These are phyloP conservation scores for Leishmania amazonensis DNA, from an alignment of 208 protist genomes.

Conservation along the genomic window DNA sequence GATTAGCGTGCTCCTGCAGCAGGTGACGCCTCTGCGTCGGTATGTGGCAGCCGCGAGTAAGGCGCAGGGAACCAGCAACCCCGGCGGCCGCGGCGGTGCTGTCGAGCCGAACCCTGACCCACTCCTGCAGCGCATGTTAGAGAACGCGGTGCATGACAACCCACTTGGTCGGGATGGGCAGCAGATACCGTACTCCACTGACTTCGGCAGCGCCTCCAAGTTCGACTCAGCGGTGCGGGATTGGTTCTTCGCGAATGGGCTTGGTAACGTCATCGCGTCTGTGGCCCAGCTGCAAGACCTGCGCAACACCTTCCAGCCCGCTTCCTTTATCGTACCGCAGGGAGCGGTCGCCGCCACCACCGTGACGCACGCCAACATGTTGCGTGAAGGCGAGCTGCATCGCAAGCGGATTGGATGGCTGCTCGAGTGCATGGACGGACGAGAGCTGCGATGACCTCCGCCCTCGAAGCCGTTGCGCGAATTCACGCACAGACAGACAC, in stretches of 20 bases:
- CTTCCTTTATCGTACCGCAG: slow-evolving; percentile 27
- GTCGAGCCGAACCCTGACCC: slow-evolving; percentile 32
- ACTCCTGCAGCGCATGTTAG: slow-evolving; percentile 67
- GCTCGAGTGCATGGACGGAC: slow-evolving; percentile 35
- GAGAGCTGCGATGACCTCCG: slow-evolving; percentile 13
- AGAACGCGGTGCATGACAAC: slow-evolving; percentile 64
- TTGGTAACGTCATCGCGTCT: slow-evolving; percentile 71
- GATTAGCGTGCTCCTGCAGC: slow-evolving; percentile 86
- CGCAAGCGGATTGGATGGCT: slow-evolving; percentile 31
- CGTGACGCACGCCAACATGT: slow-evolving; percentile 23
- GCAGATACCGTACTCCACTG: slow-evolving; percentile 62
- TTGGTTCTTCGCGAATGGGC: slow-evolving; percentile 81
- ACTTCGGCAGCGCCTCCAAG: slow-evolving; percentile 85
- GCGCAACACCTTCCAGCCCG: slow-evolving; percentile 26
- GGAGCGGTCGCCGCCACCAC: background rate
- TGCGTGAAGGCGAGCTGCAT: slow-evolving; percentile 26
- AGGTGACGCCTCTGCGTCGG: slow-evolving; percentile 74
- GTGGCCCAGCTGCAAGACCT: slow-evolving; percentile 67
- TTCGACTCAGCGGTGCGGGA: slow-evolving; percentile 84
- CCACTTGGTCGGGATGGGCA: slow-evolving; percentile 25
- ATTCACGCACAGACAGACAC: background rate
- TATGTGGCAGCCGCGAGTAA: slow-evolving; percentile 25
- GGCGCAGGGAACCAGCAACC: background rate
- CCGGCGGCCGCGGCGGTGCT: slow-evolving; percentile 2
- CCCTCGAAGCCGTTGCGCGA: background rate